Base-by-base conservation (phyloP, 192 early-diverging fungal genomes). In the Backusella parvicylindrica region DNA sequence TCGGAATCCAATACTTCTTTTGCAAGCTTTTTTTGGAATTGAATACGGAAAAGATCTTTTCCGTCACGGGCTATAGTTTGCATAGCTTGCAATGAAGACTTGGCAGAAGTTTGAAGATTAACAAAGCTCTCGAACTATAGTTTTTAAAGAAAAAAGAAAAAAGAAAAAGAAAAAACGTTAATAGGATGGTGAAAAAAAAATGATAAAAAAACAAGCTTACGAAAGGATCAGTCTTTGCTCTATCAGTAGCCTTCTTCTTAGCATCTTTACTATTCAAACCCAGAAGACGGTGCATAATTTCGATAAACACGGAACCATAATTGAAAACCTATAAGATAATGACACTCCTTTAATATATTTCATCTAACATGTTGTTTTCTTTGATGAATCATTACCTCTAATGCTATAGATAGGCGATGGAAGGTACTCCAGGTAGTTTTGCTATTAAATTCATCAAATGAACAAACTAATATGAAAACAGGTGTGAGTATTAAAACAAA, bases 251-350 rank as follows among this genome's bases (percentile, higher is more conserved):
- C 43, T 77, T 81, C 32, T 72, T 72, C 41, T 71, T 76, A 11
- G 71, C 70, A 33, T 78, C 77, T 41, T 78, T 78, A 26, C 71
- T 78, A 21, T 36, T 78, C 30, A 76, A 32, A 15, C 74, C 75
- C 15, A 81, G 9, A 12, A 35, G 18, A 32, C 79, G 70, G 11
- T 72, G 64, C 33, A 81, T 71, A 3, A 81, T 68, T 56, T 81
- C 79, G 3, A 65, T 71, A 5, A 81, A 30, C 2, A 81, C 63
- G 2, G 70, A 66, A 1, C 79, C 75, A 71, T 81, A 81, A 36
- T 70, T 76, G 33, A 77, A 71, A n/a, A 28, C 30, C 73, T 79
- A 53, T 32, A 47, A n/a, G 18, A 47, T 47, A n/a, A 18, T 47
- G 18, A 18, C 1, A 47, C 0, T 6, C 6, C 16, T 15, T 47